Conservation (phyloP, 202 grass and related monocot genomes). For the Brachypodium distachyon region DNA sequence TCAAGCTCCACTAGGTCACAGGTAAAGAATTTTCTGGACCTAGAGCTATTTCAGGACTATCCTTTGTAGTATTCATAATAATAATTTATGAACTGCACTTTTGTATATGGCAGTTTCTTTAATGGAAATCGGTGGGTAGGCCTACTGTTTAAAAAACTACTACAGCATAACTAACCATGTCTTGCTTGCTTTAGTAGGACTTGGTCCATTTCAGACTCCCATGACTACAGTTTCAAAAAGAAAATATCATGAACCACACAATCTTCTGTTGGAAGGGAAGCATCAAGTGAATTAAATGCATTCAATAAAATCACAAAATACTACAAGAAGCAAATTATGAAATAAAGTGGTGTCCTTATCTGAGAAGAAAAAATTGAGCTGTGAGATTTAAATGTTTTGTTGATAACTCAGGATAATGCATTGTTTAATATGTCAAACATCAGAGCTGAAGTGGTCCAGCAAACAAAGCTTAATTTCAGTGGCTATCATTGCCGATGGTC, state of each 20-base stretch:
- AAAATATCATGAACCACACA: not conserved
- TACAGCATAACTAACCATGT: not conserved
- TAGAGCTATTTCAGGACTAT: not conserved
- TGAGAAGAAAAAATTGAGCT: not conserved
- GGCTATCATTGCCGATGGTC: not conserved
- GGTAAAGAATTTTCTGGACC: no score
- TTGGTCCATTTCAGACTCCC: constrained; percentile 5
- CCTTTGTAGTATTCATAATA: not conserved
- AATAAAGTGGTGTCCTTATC: not conserved
- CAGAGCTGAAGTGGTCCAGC: constrained; percentile 12
- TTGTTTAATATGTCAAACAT: constrained; percentile 15
- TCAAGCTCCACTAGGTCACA: not conserved
- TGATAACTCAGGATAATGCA: not conserved
- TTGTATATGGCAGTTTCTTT: no score
- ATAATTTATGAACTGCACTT: no score
- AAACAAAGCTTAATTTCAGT: constrained; percentile 11
- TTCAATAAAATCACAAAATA: not conserved
- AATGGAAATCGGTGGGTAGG: no score
- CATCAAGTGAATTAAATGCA: constrained; percentile 9
- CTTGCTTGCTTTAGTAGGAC: not conserved
- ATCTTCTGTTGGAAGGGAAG: constrained; percentile 24
- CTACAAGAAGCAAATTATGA: constrained; percentile 1
- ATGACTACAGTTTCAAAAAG: constrained; percentile 2
- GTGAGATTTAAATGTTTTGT: not conserved
- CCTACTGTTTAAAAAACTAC: not conserved